Evolutionary conservation across 495 filamentous ascomycete species (phyloP), one percentile per base, ranked within the genome.

Genomic region (Penicillium angulare): DNA sequence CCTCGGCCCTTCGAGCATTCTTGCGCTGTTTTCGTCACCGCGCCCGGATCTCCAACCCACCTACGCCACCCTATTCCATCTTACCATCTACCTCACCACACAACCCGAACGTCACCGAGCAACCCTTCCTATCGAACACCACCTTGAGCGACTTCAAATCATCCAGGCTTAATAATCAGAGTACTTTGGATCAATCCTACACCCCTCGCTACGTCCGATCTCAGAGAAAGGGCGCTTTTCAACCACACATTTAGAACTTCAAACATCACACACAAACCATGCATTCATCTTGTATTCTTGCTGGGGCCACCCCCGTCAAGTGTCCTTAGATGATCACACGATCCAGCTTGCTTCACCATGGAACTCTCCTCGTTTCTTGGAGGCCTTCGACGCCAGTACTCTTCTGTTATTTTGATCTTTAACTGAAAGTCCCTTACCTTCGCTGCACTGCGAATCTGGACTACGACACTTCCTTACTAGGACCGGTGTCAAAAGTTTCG

Each of bases 381-480:
- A 67, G 71, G 71, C 71, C 52, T 64, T 63, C 54, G 55, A 65
- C 62, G 68, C 67, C 65, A 63, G 43, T 59, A 45, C 42, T 33
- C 20, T 27, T 43, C 27, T 18, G 22, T 31, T 10, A 35, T 39
- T 16, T 34, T 32, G 45, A 52, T 20, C 41, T 35, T 51, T 47
- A 24, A 55, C 43, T 52, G 18, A 50, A 45, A 40, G 20, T 27
- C 46, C 35, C 22, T 55, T 35, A 43, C 15, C 45, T 27, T 9
- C 26, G 18, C n/a, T 16, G 13, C 20, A 22, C 43, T 47, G 42
- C 56, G 47, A 43, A 36, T 21, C 43, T 40, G 32, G 13, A 27
- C 20, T 8, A 16, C 20, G 38, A 32, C 26, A 31, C 42, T 24
- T 22, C 22, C 42, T 32, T 42, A 16, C 8, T 8, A 38, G 34